Percentiles rank a stretch among this genome's conserved stretches.
Evolutionary conservation across 345 rosid genomes (phyloP).

Genomic region (sweet orange (Citrus sinensis)): DNA sequence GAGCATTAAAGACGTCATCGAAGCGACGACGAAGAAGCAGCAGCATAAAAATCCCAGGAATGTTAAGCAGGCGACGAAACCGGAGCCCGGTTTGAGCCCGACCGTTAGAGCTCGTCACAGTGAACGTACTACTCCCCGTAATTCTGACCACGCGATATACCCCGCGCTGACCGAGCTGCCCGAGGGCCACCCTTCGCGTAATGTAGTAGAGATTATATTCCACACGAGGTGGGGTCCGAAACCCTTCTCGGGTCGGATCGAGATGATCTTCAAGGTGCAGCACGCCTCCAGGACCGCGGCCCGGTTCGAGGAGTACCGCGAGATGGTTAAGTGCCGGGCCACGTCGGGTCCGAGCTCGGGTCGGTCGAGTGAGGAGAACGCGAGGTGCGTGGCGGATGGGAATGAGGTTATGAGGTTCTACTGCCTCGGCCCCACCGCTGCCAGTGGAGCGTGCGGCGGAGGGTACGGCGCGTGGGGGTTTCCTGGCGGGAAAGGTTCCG

Average conservation of each 20-base stretch:
- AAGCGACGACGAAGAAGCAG: slow-evolving; percentile 29
- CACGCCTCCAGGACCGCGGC: slow-evolving; percentile 61
- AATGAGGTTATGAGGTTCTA: slow-evolving; percentile 96
- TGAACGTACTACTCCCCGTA: slow-evolving; percentile 32
- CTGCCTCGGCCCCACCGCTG: slow-evolving; percentile 65
- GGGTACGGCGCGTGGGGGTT: slow-evolving; percentile 53
- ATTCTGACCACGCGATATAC: slow-evolving; percentile 48
- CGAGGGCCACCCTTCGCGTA: slow-evolving; percentile 85
- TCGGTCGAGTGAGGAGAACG: slow-evolving; percentile 59
- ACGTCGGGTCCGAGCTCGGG: slow-evolving; percentile 25
- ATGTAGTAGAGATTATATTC: slow-evolving; percentile 92
- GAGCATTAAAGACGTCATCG: slow-evolving; percentile 68
- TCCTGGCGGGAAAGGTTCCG: slow-evolving; percentile 57
- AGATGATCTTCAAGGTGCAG: slow-evolving; percentile 88
- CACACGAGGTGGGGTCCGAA: slow-evolving; percentile 89
- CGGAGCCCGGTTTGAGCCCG: not conserved
- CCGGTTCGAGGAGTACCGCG: slow-evolving; percentile 94
- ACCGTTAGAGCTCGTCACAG: not conserved
- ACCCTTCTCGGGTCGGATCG: slow-evolving; percentile 71
- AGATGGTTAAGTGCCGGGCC: slow-evolving; percentile 56
- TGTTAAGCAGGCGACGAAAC: not conserved
- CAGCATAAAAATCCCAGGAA: slow-evolving; percentile 19
- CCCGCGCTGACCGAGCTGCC: slow-evolving; percentile 76
- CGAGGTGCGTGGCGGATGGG: slow-evolving; percentile 87
- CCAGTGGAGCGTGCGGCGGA: slow-evolving; percentile 30